Percentiles rank a stretch among this genome's conserved stretches.
phyloP scores from a whole-genome alignment of 2,329 filamentous ascomycete species.

The Dothidotthia symphoricarpi region DNA sequence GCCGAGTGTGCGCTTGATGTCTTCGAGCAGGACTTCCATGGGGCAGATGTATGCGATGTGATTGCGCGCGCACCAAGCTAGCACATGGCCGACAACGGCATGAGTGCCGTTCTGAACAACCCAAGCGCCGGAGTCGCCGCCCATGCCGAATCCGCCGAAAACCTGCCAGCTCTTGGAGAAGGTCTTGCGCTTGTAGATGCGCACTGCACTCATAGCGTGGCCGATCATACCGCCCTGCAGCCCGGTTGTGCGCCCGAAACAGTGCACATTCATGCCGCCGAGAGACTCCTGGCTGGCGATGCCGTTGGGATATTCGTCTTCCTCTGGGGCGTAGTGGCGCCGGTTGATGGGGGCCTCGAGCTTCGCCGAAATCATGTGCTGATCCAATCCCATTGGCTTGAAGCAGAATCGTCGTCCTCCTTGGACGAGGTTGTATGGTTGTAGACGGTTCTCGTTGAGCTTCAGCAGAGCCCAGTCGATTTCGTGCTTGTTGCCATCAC shows the following conservation, averaged over 20 bases:
- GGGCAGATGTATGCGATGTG: conserved; percentile 88
- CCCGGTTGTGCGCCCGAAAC: conserved; percentile 82
- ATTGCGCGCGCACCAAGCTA: conserved; percentile 81
- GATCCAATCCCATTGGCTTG: conserved; percentile 22
- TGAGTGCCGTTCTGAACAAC: conserved; percentile 78
- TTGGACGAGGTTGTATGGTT: conserved; percentile 70
- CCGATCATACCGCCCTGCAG: conserved; percentile 76
- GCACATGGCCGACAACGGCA: conserved; percentile 80
- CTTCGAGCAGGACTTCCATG: conserved; percentile 84
- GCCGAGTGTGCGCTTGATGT: conserved; percentile 76
- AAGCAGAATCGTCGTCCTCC: conserved; percentile 45
- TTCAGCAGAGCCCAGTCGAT: conserved; percentile 94
- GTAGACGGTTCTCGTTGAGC: conserved; percentile 68
- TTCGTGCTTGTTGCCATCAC: conserved; percentile 75
- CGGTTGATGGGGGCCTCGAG: conserved; percentile 38
- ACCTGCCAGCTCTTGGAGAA: conserved; percentile 72
- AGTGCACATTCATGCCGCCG: conserved; percentile 77
- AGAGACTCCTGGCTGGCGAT: conserved; percentile 62
- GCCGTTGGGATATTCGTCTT: conserved; percentile 54
- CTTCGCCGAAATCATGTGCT: conserved; percentile 31
- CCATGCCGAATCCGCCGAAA: conserved; percentile 64
- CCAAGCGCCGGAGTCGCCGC: conserved; percentile 92
- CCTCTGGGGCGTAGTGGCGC: conserved; percentile 34
- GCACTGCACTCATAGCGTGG: conserved; percentile 76
- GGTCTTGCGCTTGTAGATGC: conserved; percentile 78